These are phyloP conservation scores for Colletotrichum sp. DNA, from an alignment of 2,329 filamentous ascomycete genomes.

Conservation along the genomic window DNA sequence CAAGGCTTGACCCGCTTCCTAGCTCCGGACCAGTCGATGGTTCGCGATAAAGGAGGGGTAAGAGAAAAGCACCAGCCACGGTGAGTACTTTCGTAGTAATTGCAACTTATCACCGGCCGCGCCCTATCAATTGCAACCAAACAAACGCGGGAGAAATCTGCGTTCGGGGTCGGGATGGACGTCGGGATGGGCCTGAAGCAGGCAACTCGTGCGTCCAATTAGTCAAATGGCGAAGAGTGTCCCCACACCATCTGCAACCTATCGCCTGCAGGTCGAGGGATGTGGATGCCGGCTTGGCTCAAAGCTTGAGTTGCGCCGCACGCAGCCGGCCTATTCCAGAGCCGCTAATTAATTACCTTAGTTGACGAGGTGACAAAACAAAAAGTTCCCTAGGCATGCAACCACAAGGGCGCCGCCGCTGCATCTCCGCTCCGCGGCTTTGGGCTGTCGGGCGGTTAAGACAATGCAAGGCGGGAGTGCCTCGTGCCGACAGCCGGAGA, in stretches of 20 bases:
- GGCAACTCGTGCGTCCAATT: neutral
- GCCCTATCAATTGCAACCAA: neutral
- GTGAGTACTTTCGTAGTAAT: neutral
- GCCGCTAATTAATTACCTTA: neutral
- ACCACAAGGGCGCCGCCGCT: neutral
- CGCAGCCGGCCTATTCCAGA: neutral
- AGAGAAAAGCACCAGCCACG: neutral
- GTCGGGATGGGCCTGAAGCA: neutral
- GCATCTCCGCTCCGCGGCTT: neutral
- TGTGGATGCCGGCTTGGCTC: conserved; percentile 11
- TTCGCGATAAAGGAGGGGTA: conserved; percentile 19
- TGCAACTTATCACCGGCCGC: neutral
- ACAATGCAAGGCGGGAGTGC: neutral
- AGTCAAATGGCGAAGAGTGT: neutral
- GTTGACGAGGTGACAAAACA: neutral
- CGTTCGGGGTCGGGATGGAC: neutral
- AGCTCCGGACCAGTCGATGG: conserved; percentile 7
- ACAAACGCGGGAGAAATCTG: neutral
- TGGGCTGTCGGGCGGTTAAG: neutral
- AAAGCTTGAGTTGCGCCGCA: conserved; percentile 16
- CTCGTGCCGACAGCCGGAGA: conserved; percentile 4
- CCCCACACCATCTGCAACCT: conserved; percentile 7
- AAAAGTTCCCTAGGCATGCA: neutral
- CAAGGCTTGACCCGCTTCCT: neutral
- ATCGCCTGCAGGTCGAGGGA: conserved; percentile 12